Evolutionary conservation across 2,329 filamentous ascomycete genomes (phyloP).

Genomic region (Ceratocystis ficicola): DNA sequence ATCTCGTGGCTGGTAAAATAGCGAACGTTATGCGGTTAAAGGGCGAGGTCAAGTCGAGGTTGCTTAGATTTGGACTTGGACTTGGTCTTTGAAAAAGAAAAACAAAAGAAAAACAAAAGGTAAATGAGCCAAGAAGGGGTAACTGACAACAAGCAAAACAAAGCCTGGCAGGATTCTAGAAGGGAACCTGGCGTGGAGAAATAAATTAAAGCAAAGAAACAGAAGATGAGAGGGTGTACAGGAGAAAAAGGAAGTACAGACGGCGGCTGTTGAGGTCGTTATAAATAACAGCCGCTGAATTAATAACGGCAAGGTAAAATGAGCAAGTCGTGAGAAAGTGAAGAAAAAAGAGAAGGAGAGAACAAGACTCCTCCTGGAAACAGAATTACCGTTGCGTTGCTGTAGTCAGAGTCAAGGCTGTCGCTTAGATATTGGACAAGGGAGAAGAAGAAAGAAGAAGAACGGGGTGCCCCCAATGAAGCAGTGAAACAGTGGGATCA

Average conservation of each 20-base stretch:
- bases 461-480: neutral
- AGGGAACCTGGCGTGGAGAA: neutral
- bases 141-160: neutral
- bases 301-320: neutral
- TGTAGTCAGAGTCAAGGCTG: slow-evolving; percentile 10
- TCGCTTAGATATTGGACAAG: slow-evolving; percentile 2
- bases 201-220: neutral
- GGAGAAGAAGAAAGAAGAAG: slow-evolving; percentile 7
- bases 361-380: slow-evolving; percentile 4
- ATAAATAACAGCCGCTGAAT: slow-evolving; percentile 7
- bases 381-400: slow-evolving; percentile 3
- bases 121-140: neutral
- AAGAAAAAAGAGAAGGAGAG: neutral
- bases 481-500: neutral
- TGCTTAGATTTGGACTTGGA: neutral
- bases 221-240: neutral
- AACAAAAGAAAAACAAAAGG: neutral
- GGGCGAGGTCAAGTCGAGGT: neutral
- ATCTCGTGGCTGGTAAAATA: neutral
- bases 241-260: neutral
- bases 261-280: neutral
- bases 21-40: neutral
- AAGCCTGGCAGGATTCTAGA: neutral
- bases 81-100: neutral
- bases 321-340: neutral